Evolutionary conservation across 371 early-diverging fungal genomes (phyloP).

Genomic region (Mortierella sp.): DNA sequence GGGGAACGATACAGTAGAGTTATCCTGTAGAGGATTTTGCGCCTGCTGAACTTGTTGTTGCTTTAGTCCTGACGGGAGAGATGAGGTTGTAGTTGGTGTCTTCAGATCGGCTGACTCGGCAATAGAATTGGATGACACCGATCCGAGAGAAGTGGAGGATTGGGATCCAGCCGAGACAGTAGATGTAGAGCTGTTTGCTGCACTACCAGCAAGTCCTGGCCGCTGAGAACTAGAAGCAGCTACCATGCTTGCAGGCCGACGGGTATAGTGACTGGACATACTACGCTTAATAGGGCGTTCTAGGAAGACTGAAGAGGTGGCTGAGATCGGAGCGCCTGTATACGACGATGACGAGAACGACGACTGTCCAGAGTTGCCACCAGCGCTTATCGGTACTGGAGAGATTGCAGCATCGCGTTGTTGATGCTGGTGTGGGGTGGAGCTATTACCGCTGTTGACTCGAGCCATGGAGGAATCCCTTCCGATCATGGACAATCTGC

Average conservation of each 20-base stretch:
- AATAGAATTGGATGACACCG: conserved; percentile 12
- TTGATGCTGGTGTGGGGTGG: conserved; percentile 1
- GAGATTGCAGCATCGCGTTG: neutral
- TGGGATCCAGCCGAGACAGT: conserved; percentile 15
- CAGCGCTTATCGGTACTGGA: neutral
- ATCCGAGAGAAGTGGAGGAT: conserved; percentile 33
- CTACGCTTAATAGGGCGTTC: conserved; percentile 37
- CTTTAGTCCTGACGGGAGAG: conserved; percentile 9
- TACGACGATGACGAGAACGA: conserved; percentile 3
- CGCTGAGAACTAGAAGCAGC: conserved; percentile 5
- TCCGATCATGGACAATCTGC: conserved; percentile 14
- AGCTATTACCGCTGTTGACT: neutral
- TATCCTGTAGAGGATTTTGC: neutral
- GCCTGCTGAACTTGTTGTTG: conserved; percentile 18
- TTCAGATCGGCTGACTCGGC: conserved; percentile 12
- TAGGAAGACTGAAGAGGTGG: conserved; percentile 22
- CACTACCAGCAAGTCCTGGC: neutral
- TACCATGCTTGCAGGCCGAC: conserved; percentile 37
- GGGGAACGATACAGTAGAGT: neutral
- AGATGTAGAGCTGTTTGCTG: conserved; percentile 1
- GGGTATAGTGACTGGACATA: conserved; percentile 27
- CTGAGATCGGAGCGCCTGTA: neutral
- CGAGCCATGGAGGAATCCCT: neutral
- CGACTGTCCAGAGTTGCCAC: conserved; percentile 1
- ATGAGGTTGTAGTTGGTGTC: conserved; percentile 5